Evolutionary conservation across 148 eudicot species (phyloP), one percentile per base, ranked within the genome.

Genomic region (Diospyros lotus): DNA sequence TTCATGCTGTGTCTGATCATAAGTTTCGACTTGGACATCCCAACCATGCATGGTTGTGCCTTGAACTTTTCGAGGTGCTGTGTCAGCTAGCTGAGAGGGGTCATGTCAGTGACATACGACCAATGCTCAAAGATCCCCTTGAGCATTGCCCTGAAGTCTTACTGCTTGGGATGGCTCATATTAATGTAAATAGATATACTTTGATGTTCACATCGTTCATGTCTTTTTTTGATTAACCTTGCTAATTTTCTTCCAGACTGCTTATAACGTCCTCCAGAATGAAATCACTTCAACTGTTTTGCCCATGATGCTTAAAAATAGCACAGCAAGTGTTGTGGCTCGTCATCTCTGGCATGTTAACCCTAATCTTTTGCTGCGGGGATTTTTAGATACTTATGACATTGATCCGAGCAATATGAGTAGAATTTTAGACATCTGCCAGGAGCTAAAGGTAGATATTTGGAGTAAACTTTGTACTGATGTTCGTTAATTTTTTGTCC

Each of bases 61-160:
- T 88, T 62, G 98, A 93, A 79, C 90, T 95, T 75, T 75, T 95
- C 82, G 94, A 93, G 79, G 89, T 95, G 54, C 70, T 95, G 76
- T 95, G 99, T 75, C 91, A 86, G 80, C 79, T 95, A 78, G 89
- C 99, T 60, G 98, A 95, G 79, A 87, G 85, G 78, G 99, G 99
- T 71, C 90, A 92, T 80, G 93, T 89, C 46, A 86, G 77, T 72
- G 73, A 85, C 58, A 87, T 95, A 45, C 92, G 81, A 72, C 83
- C 84, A 50, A 78, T 95, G 78, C 96, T 95, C 8, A 89, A 90
- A 71, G 76, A 84, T 66, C 99, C 99, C 73, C 88, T 86, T n/a
- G 83, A 82, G 56, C 84, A 86, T 82, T 95, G 87, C 75, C 96
- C 98, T 76, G 98, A 92, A 79, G 84, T 92, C 56, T 77, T 95